phyloP scores from a whole-genome alignment of 2,329 filamentous ascomycete species.

The Paecilomyces niveus region DNA sequence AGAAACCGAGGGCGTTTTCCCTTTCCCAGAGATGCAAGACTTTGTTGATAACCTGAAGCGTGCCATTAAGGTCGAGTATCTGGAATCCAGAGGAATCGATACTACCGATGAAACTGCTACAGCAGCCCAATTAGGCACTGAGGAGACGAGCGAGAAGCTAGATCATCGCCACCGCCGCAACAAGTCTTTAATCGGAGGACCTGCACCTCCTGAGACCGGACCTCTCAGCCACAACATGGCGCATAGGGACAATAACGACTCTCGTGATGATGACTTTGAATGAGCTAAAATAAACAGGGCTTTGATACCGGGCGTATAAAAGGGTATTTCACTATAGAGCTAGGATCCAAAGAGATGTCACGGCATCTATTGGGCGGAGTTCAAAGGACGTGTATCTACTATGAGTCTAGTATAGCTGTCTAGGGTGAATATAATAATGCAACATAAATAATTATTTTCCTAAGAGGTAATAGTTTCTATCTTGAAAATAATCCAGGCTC shows the following conservation, averaged over 20 bases:
- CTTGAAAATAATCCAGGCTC: too few species aligned
- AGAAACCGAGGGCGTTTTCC: conserved; percentile 32
- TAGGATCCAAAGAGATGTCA: conserved; percentile 2
- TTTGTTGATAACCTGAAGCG: conserved; percentile 38
- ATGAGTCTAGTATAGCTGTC: neutral
- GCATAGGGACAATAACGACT: conserved; percentile 24
- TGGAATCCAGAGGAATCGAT: conserved; percentile 35
- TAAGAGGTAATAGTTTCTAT: too few species aligned
- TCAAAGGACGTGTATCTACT: neutral
- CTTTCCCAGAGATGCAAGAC: conserved; percentile 47
- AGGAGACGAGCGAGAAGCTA: conserved; percentile 49
- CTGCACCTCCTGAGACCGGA: conserved; percentile 46
- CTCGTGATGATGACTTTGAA: conserved; percentile 42
- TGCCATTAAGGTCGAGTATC: conserved; percentile 35
- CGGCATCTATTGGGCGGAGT: neutral
- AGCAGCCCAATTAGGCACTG: conserved; percentile 22
- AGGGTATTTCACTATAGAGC: conserved; percentile 16
- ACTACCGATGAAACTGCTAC: conserved; percentile 21
- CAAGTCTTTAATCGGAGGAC: conserved; percentile 47
- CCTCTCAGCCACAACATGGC: conserved; percentile 35
- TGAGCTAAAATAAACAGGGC: conserved; percentile 24
- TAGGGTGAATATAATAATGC: neutral
- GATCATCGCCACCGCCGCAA: conserved; percentile 47
- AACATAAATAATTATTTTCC: neutral
- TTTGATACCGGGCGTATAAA: conserved; percentile 11